Conservation (phyloP, 345 rosid genomes). For the Syzygium oleosum region DNA sequence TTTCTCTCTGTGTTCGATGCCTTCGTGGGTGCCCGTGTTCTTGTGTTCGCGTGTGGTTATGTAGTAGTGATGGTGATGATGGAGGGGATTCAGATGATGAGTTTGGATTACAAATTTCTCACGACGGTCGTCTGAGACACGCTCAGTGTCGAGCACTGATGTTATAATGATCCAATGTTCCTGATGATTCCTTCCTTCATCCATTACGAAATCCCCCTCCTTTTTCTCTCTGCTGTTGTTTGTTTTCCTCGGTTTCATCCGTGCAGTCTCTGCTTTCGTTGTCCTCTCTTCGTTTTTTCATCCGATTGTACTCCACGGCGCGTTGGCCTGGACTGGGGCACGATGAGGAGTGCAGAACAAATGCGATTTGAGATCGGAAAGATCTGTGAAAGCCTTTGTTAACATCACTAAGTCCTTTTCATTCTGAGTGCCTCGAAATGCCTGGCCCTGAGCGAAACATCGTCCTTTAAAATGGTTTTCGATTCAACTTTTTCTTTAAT, state of each 20-base stretch:
- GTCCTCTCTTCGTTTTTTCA: background rate
- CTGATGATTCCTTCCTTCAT: constrained; percentile 21
- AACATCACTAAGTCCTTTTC: constrained; percentile 22
- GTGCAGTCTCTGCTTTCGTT: background rate
- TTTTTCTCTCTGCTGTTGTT: background rate
- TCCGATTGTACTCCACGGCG: background rate
- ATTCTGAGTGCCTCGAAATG: constrained; percentile 26
- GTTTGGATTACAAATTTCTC: constrained; percentile 38
- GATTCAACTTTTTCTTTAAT: background rate
- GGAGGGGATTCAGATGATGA: constrained; percentile 36
- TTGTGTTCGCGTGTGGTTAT: background rate
- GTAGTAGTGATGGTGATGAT: background rate
- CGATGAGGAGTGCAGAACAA: constrained; percentile 12
- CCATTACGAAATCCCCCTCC: background rate
- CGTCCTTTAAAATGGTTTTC: no score
- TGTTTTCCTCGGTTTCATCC: background rate
- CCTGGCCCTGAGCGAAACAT: no score
- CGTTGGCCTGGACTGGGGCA: constrained; percentile 4
- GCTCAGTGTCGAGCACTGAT: constrained; percentile 24
- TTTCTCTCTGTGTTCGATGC: background rate
- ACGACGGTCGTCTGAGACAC: constrained; percentile 77
- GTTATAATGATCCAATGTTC: constrained; percentile 20
- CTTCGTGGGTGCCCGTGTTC: no score
- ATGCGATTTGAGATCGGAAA: constrained; percentile 2
- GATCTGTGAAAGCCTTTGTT: constrained; percentile 12